Evolutionary conservation across 208 protist genomes (phyloP).

Genomic region (Acanthamoeba castellanii): DNA sequence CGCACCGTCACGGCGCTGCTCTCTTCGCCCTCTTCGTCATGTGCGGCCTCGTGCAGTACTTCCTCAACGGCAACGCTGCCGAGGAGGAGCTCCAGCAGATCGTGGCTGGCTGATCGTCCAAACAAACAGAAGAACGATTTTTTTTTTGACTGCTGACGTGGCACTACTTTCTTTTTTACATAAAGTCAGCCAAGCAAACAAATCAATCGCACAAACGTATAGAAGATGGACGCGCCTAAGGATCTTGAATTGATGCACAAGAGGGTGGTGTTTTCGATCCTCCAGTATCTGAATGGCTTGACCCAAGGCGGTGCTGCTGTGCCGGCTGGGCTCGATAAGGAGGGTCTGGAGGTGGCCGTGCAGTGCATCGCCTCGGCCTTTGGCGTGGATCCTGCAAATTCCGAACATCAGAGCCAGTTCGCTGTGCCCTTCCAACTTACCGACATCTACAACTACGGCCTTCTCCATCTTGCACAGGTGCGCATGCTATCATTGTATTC

Average conservation of each 20-base stretch:
- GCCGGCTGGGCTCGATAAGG: conserved; percentile 24
- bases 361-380: conserved; percentile 58
- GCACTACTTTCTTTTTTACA: not conserved
- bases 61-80: conserved; percentile 56
- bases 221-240: conserved; percentile 15
- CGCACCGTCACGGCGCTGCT: conserved; percentile 70
- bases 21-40: conserved; percentile 79
- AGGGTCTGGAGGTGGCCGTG: conserved; percentile 54
- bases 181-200: not conserved
- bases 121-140: not conserved
- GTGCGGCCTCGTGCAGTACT: conserved; percentile 80
- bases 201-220: not conserved
- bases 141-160: too few species aligned
- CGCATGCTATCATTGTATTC: not conserved
- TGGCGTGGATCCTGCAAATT: conserved; percentile 6
- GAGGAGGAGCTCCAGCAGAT: conserved; percentile 53
- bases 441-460: conserved; percentile 39
- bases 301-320: not conserved
- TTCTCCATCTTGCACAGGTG: conserved; percentile 18
- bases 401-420: conserved; percentile 13
- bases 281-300: conserved; percentile 49
- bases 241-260: conserved; percentile 37
- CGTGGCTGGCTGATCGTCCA: not conserved
- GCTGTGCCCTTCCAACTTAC: conserved; percentile 32
- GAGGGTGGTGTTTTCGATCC: conserved; percentile 31